These are phyloP conservation scores for Trichocladium antarcticum DNA, from an alignment of 495 filamentous ascomycete species.

Conservation along the genomic window DNA sequence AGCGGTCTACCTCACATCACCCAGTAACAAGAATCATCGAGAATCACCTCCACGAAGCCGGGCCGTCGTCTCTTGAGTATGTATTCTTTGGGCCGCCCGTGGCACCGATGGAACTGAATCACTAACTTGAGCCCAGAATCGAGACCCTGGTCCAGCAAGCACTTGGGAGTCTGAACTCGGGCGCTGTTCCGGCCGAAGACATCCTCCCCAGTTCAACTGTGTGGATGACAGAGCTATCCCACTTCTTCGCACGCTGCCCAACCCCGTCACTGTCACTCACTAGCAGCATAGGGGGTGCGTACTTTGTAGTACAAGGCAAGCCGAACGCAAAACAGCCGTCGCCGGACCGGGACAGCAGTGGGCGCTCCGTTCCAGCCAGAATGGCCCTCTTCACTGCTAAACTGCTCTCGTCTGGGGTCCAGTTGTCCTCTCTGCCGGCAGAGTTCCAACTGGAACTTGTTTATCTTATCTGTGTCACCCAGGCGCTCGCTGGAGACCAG, in stretches of 20 bases:
- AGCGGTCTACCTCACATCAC: constrained; percentile 19
- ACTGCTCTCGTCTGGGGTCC: constrained; percentile 35
- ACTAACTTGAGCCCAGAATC: constrained; percentile 20
- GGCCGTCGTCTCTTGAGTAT: constrained; percentile 32
- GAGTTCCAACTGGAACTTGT: constrained; percentile 31
- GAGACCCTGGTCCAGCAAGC: constrained; percentile 38
- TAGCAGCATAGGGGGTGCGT: constrained; percentile 56
- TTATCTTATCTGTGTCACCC: constrained; percentile 31
- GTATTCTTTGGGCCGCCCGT: constrained; percentile 9
- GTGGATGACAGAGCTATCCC: constrained; percentile 41
- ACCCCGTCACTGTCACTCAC: constrained; percentile 58
- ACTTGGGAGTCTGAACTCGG: constrained; percentile 14
- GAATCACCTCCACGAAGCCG: constrained; percentile 31
- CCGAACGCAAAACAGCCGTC: constrained; percentile 17
- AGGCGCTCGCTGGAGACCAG: constrained; percentile 36
- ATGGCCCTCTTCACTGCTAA: constrained; percentile 56
- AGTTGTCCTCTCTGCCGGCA: constrained; percentile 22
- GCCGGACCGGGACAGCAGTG: constrained; percentile 47
- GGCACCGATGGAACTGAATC: not conserved
- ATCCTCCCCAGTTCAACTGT: constrained; percentile 34
- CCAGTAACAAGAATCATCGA: constrained; percentile 32
- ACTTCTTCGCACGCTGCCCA: constrained; percentile 48
- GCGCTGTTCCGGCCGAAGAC: constrained; percentile 16
- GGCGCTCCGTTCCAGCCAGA: constrained; percentile 60
- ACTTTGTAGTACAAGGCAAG: constrained; percentile 47